These are phyloP conservation scores for Verbena officinalis DNA, from an alignment of 257 asterid species.

Conservation along the genomic window DNA sequence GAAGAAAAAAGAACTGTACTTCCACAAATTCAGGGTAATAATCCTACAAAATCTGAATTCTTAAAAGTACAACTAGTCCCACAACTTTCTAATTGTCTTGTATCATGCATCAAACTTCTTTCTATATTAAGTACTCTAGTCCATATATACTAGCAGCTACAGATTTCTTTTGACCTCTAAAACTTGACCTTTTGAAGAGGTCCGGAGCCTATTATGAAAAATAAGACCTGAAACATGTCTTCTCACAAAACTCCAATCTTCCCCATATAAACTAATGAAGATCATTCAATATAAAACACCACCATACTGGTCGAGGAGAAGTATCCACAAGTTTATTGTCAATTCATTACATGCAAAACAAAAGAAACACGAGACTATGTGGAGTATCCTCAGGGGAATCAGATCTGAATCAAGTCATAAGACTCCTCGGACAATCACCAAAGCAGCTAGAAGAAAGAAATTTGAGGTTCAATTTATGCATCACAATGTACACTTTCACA, in stretches of 20 bases:
- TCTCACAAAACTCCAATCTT: constrained; percentile 5
- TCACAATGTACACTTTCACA: no score
- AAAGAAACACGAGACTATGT: neutral
- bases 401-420: neutral
- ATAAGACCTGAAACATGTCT: neutral
- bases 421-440: no score
- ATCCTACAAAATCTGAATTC: neutral
- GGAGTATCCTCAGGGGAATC: neutral
- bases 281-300: neutral
- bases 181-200: neutral
- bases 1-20: neutral
- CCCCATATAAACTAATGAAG: neutral
- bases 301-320: neutral
- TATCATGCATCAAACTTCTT: neutral
- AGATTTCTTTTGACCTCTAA: neutral
- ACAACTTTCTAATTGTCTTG: neutral
- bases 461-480: no score
- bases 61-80: neutral
- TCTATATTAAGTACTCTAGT: neutral
- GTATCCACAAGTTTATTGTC: neutral
- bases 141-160: neutral
- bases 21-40: neutral
- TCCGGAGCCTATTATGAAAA: no score
- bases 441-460: no score
- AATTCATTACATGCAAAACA: neutral